Conservation (phyloP, 2,329 filamentous ascomycete genomes). For the Talaromyces sp. region DNA sequence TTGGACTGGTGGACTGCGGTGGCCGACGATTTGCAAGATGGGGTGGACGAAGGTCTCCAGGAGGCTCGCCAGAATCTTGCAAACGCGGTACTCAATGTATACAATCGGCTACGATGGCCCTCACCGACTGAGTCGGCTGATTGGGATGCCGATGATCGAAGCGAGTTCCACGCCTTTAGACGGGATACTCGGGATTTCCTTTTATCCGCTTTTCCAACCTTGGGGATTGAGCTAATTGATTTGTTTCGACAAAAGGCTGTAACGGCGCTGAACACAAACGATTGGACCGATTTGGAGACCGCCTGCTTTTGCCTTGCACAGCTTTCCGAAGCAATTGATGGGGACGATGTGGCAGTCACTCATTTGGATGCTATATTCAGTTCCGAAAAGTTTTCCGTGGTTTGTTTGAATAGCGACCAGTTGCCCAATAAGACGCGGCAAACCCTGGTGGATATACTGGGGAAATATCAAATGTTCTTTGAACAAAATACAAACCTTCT, state of each 20-base stretch:
- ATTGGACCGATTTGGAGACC: conserved; percentile 42
- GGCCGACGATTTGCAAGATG: conserved; percentile 33
- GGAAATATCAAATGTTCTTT: conserved; percentile 40
- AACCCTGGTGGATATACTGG: conserved; percentile 39
- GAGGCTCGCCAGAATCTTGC: conserved; percentile 35
- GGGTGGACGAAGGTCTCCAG: conserved; percentile 21
- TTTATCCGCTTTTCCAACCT: conserved; percentile 37
- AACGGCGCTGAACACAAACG: conserved; percentile 24
- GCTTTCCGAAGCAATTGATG: conserved; percentile 41
- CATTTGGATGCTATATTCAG: conserved; percentile 38
- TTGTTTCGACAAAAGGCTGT: conserved; percentile 36
- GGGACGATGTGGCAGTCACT: conserved; percentile 38
- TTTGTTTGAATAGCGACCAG: conserved; percentile 25
- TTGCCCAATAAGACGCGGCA: conserved; percentile 33
- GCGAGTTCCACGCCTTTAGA: conserved; percentile 39
- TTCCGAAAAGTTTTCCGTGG: conserved; percentile 27
- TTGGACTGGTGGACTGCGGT: conserved; percentile 41
- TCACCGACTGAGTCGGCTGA: conserved; percentile 25
- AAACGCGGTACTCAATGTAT: conserved; percentile 36
- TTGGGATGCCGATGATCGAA: conserved; percentile 40
- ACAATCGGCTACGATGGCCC: conserved; percentile 39
- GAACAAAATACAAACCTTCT: conserved; percentile 38
- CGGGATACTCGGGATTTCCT: conserved; percentile 43
- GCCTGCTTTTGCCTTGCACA: conserved; percentile 40
- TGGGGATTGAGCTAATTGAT: conserved; percentile 38